Percentiles rank a stretch among this genome's conserved stretches.
Evolutionary conservation across 139 green algal species (phyloP).

Genomic region (Chlamydomonas sp.): DNA sequence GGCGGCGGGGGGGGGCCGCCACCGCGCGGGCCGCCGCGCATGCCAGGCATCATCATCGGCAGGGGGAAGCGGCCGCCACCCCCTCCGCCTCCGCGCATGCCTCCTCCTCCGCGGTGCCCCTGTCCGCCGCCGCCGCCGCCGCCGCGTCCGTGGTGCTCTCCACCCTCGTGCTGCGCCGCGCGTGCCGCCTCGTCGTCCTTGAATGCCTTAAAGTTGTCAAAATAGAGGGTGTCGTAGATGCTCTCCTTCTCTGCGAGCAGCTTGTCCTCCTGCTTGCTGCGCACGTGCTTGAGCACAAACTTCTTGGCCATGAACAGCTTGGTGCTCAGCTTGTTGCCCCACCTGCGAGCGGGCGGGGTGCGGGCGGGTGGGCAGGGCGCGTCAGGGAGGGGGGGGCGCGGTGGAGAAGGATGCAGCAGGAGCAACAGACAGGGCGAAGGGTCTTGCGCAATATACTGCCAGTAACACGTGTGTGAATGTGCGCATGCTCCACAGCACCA

Average conservation of each 20-base stretch:
- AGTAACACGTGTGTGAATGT: too few relatives aligned
- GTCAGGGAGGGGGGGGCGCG: too few relatives aligned
- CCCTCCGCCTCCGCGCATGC: slow-evolving; percentile 11
- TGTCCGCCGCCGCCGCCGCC: slow-evolving; percentile 1
- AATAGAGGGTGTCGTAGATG: slow-evolving; percentile 60
- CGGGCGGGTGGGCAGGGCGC: too few relatives aligned
- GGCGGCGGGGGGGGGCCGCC: slow-evolving; percentile 16
- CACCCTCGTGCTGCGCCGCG: not conserved
- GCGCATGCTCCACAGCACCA: not conserved
- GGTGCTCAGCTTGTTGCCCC: slow-evolving; percentile 70
- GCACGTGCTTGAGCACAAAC: slow-evolving; percentile 89
- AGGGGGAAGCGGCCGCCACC: slow-evolving; percentile 11
- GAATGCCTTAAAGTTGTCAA: slow-evolving; percentile 48
- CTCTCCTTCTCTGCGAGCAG: slow-evolving; percentile 48
- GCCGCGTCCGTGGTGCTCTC: not conserved
- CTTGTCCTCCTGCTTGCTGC: slow-evolving; percentile 68
- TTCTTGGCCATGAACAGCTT: slow-evolving; percentile 81
- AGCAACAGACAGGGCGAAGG: too few relatives aligned
- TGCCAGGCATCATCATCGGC: slow-evolving; percentile 25
- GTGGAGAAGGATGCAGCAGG: too few relatives aligned
- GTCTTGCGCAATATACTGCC: too few relatives aligned
- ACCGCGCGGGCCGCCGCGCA: slow-evolving; percentile 26
- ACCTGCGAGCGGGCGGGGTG: slow-evolving; percentile 41
- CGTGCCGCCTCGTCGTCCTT: slow-evolving; percentile 38
- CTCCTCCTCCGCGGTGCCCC: slow-evolving; percentile 8